A percentile compares a stretch with the other conserved stretches of the same genome.
Evolutionary conservation across 2,329 filamentous ascomycete species (phyloP).

Genomic region (Periconia macrospinosa): DNA sequence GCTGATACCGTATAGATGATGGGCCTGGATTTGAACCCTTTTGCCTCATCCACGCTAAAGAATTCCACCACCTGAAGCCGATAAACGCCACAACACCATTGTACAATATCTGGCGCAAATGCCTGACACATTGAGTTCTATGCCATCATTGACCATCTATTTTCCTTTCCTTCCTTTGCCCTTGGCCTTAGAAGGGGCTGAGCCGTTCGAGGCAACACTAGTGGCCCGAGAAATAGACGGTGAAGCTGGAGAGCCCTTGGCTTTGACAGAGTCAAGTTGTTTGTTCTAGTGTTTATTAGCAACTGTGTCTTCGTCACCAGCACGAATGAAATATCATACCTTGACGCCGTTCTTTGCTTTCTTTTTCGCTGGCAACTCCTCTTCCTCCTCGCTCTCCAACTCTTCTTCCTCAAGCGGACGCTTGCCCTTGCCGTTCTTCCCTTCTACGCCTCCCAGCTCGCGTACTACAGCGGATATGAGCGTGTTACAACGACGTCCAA

Average conservation of each 20-base stretch:
- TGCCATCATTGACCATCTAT: slow-evolving; percentile 15
- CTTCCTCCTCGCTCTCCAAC: slow-evolving; percentile 74
- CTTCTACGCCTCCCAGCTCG: slow-evolving; percentile 74
- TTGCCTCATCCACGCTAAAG: not conserved
- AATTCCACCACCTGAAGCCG: not conserved
- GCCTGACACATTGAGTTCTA: not conserved
- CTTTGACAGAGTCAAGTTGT: slow-evolving; percentile 85
- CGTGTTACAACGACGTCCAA: slow-evolving; percentile 89
- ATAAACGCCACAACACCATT: slow-evolving; percentile 9
- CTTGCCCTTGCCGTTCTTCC: slow-evolving; percentile 67
- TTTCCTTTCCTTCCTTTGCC: slow-evolving; percentile 54
- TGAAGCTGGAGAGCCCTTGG: slow-evolving; percentile 71
- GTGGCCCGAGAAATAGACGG: slow-evolving; percentile 80
- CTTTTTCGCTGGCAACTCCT: slow-evolving; percentile 87
- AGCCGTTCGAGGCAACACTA: slow-evolving; percentile 78
- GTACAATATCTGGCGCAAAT: not conserved
- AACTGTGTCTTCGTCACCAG: not conserved
- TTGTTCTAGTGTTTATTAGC: slow-evolving; percentile 72
- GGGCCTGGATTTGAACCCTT: not conserved
- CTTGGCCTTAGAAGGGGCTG: slow-evolving; percentile 52
- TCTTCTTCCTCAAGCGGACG: slow-evolving; percentile 81
- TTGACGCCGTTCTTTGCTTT: slow-evolving; percentile 88
- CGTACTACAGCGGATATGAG: slow-evolving; percentile 91
- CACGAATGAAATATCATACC: slow-evolving; percentile 56
- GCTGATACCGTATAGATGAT: not conserved